Evolutionary conservation across 768 basidiomycete genomes (phyloP), one percentile per base, ranked within the genome.

Genomic region (Tricholoma sp.): DNA sequence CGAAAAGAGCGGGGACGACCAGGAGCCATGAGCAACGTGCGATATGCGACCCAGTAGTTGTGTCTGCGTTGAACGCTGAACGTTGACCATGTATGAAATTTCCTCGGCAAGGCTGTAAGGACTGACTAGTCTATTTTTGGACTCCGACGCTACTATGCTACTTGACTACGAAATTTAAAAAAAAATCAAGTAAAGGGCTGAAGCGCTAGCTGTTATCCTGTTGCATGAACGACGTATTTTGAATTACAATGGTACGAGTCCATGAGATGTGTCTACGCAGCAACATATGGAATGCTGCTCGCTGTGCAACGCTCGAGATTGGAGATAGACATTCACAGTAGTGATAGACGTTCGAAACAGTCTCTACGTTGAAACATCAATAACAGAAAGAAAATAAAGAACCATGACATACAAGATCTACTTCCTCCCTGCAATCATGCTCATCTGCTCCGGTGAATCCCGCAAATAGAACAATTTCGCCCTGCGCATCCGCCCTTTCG

Each of bases 361-460:
- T 52, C 32, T 44, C 15, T n/a, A 36, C 41, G 51, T 17, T 29
- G 31, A 12, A 48, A 47, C 12, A 39, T 13, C 28, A 33, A 6
- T 7, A 11, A 39, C 36, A 54, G 31, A 33, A n/a, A 34, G 34
- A 37, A 41, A 20, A 11, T 15, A 8, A 32, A 29, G 12, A 44
- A 32, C 44, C 55, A 15, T 4, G 34, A 57, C 63, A 42, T 50
- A 57, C 59, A 57, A 60, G 49, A 58, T 55, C 60, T 67, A 74
- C 48, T 70, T 73, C 65, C 70, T 76, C 72, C 79, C 64, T 72
- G 83, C 75, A 61, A 91, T 82, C 66, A 81, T 78, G 55, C 82
- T 83, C 92, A 94, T 93, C 78, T 91, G 91, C 59, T 88, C 86
- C 49, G 91, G 88, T 31, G 88, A 80, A 69, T 91, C 84, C 63